phyloP scores from a whole-genome alignment of 108 stramenopile species.

The Nitzschia sp. region DNA sequence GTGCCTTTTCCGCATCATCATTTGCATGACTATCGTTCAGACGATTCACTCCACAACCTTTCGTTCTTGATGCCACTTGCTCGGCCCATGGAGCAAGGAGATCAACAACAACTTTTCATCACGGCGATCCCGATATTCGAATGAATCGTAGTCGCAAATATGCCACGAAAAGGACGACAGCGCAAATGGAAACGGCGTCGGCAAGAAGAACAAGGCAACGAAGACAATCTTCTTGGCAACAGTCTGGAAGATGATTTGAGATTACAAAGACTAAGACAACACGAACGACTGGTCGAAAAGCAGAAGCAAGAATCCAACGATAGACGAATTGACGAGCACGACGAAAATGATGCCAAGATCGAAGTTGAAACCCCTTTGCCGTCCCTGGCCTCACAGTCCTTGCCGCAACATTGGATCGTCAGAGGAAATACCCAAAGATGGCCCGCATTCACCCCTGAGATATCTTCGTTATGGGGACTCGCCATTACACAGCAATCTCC shows the following conservation, averaged over 20 bases:
- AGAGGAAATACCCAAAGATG: background rate
- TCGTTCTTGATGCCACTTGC: too few relatives aligned
- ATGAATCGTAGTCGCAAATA: too few relatives aligned
- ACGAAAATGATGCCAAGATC: background rate
- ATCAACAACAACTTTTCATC: too few relatives aligned
- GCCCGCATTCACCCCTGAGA: background rate
- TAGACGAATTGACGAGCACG: background rate
- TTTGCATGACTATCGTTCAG: too few relatives aligned
- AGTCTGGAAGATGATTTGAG: conserved; percentile 34
- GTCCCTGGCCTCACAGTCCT: background rate
- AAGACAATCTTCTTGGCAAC: background rate
- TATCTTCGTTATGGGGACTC: background rate
- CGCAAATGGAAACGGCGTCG: background rate
- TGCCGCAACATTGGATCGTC: background rate
- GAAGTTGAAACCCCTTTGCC: background rate
- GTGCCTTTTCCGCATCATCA: too few relatives aligned
- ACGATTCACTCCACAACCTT: too few relatives aligned
- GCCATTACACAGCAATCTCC: conserved; percentile 6
- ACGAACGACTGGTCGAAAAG: conserved; percentile 13
- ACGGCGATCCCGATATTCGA: too few relatives aligned
- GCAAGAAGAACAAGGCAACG: background rate
- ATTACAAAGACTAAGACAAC: conserved; percentile 28
- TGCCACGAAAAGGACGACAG: background rate
- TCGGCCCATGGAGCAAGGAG: too few relatives aligned
- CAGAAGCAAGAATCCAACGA: conserved; percentile 3